Percentiles rank a stretch among this genome's conserved stretches.
phyloP scores from a whole-genome alignment of 345 rosid species.

The Citrus inodora region DNA sequence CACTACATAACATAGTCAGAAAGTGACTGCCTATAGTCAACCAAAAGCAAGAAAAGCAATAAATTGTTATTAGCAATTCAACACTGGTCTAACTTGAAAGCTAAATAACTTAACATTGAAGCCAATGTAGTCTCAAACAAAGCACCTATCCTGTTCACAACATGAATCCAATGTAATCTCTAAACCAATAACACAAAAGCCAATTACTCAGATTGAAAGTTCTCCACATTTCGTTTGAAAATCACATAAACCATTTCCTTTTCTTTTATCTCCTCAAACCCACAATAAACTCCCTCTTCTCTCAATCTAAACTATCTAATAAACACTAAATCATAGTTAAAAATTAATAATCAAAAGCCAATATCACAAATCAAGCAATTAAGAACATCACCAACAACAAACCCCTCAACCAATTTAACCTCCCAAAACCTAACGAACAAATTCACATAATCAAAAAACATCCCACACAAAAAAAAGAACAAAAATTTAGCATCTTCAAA shows the following conservation, averaged over 20 bases:
- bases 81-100: background rate
- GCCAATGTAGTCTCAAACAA: background rate
- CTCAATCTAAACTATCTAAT: background rate
- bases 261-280: background rate
- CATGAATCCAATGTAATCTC: background rate
- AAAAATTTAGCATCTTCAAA: background rate
- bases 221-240: background rate
- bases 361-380: constrained; percentile 11
- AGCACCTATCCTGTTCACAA: background rate
- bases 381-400: background rate
- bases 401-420: background rate
- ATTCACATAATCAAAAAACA: background rate
- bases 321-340: constrained; percentile 18
- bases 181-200: background rate
- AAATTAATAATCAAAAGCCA: background rate
- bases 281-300: background rate
- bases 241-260: background rate
- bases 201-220: background rate
- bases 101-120: background rate
- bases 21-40: background rate
- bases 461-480: background rate
- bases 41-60: background rate
- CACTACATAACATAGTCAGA: background rate
- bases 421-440: background rate
- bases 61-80: background rate